A percentile compares a stretch with the other conserved stretches of the same genome.
These are phyloP conservation scores for Stereum hirsutum DNA, from an alignment of 1,284 basidiomycete genomes.

Conservation along the genomic window DNA sequence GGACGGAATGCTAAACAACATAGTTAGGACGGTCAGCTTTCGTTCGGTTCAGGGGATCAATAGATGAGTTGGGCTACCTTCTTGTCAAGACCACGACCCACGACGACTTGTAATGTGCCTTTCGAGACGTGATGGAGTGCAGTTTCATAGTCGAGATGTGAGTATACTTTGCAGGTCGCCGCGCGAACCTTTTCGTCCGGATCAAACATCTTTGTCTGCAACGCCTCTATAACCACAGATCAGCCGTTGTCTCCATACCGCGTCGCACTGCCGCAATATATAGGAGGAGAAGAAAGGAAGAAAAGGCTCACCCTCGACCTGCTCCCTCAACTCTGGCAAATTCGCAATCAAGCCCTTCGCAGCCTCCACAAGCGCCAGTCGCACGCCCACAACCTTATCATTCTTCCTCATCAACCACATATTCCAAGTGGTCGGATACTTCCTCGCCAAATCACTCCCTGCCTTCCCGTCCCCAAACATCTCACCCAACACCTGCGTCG, in stretches of 20 bases:
- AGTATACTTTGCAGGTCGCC: slow-evolving; percentile 77
- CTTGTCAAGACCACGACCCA: slow-evolving; percentile 76
- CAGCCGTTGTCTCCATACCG: slow-evolving; percentile 4
- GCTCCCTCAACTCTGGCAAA: slow-evolving; percentile 59
- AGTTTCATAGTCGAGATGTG: slow-evolving; percentile 85
- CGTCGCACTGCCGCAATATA: too few relatives aligned
- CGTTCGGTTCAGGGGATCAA: too few relatives aligned
- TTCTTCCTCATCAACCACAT: slow-evolving; percentile 77
- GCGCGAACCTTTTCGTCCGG: slow-evolving; percentile 89
- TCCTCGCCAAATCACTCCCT: slow-evolving; percentile 64
- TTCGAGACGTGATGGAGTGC: slow-evolving; percentile 76
- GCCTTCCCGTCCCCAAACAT: slow-evolving; percentile 85
- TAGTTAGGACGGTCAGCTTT: too few relatives aligned
- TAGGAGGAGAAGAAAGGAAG: too few relatives aligned
- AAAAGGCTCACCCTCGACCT: slow-evolving; percentile 54
- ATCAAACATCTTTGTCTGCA: slow-evolving; percentile 70
- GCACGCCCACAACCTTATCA: slow-evolving; percentile 68
- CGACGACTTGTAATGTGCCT: slow-evolving; percentile 54
- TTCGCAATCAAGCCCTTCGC: slow-evolving; percentile 54
- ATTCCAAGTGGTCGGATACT: slow-evolving; percentile 82
- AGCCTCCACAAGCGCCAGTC: slow-evolving; percentile 75
- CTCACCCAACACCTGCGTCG: slow-evolving; percentile 78
- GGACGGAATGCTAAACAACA: slow-evolving; percentile 53
- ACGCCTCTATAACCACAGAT: slow-evolving; percentile 34
- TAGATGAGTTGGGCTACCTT: slow-evolving; percentile 44